Percentiles rank a stretch among this genome's conserved stretches.
Conservation (phyloP, 495 filamentous ascomycete genomes). For the Astrothelium macrocarpum region DNA sequence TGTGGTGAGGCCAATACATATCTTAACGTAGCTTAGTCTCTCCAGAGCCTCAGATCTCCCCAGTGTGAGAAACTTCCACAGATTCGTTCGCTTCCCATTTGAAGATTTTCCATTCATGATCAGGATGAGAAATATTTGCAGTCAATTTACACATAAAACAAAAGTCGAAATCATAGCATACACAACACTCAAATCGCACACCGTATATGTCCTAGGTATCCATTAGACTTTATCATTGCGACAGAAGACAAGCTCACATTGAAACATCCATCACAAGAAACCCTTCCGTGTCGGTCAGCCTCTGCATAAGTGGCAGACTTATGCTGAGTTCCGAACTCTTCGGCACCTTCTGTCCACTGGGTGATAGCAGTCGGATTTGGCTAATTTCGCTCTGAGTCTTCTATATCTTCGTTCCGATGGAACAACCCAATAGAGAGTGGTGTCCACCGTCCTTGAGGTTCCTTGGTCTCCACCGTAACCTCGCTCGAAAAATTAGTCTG, state of each 20-base stretch:
- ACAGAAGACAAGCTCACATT: background rate
- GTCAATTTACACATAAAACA: slow-evolving; percentile 1
- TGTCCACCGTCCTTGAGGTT: background rate
- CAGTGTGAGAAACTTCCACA: background rate
- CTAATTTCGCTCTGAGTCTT: background rate
- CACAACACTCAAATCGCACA: background rate
- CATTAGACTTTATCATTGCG: background rate
- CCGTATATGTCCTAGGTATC: background rate
- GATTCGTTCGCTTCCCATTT: background rate
- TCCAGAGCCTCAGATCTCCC: background rate
- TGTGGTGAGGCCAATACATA: too few species aligned
- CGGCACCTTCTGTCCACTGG: background rate
- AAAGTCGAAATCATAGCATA: background rate
- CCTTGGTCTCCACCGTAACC: background rate
- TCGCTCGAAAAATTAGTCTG: background rate
- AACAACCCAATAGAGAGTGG: background rate
- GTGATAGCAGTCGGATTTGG: background rate
- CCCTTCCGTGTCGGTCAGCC: background rate
- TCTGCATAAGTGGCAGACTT: background rate
- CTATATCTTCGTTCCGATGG: background rate
- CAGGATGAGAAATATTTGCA: background rate
- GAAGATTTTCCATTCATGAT: background rate
- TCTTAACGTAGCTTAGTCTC: background rate
- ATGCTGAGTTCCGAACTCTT: background rate
- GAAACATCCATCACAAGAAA: background rate